Conservation (phyloP, 495 filamentous ascomycete genomes). For the Daldinia loculata region DNA sequence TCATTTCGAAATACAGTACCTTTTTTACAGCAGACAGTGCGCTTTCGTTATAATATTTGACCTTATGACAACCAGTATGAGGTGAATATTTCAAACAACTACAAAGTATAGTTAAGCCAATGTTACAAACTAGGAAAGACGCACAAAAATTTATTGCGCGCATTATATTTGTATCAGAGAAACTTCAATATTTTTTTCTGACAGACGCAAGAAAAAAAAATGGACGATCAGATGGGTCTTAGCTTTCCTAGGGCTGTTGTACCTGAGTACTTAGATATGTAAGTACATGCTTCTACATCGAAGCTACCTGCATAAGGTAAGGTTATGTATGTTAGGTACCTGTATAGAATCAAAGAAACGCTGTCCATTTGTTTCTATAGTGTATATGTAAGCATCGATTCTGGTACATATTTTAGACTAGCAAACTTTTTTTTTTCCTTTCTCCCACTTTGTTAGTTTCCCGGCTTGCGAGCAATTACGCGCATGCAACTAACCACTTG, state of each 20-base stretch:
- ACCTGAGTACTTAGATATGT: background rate
- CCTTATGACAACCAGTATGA: background rate
- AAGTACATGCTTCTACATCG: background rate
- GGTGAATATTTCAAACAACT: background rate
- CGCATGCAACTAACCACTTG: conserved; percentile 35
- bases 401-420: conserved; percentile 8
- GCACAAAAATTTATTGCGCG: background rate
- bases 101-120: background rate
- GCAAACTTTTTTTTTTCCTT: conserved; percentile 36
- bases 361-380: conserved; percentile 2
- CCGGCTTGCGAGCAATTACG: conserved; percentile 30
- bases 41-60: background rate
- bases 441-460: conserved; percentile 14
- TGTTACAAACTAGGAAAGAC: background rate
- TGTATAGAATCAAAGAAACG: too few species aligned
- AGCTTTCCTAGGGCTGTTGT: background rate
- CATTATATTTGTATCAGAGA: background rate
- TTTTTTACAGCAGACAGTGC: conserved; percentile 2
- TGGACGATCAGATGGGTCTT: background rate
- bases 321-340: background rate
- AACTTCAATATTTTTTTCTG: background rate
- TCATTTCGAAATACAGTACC: conserved; percentile 11
- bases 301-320: too few species aligned
- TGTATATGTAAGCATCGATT: conserved; percentile 1
- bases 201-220: background rate